Percentiles rank a stretch among this genome's conserved stretches.
Conservation (phyloP, 2,329 filamentous ascomycete genomes). For the Arthroderma sp. region DNA sequence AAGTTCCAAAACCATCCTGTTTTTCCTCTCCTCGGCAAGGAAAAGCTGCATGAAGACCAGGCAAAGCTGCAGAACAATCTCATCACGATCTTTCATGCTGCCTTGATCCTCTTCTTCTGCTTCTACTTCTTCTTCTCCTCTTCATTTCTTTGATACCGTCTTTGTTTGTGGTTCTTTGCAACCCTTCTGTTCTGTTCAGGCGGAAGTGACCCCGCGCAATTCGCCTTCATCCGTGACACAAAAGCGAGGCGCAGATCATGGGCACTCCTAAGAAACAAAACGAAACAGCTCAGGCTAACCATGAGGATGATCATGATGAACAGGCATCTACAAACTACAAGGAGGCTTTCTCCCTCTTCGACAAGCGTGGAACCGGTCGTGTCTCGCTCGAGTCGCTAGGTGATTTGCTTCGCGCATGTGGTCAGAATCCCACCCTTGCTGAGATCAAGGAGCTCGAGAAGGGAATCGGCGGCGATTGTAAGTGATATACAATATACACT, state of each 20-base stretch:
- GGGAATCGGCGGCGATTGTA: constrained; percentile 80
- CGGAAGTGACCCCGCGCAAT: too few relatives aligned
- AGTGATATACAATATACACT: constrained; percentile 31
- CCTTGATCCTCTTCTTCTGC: neutral
- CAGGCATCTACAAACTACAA: constrained; percentile 95
- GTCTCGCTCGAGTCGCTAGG: constrained; percentile 77
- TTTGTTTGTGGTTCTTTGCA: neutral
- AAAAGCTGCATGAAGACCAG: too few relatives aligned
- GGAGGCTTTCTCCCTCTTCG: constrained; percentile 98
- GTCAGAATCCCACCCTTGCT: constrained; percentile 89
- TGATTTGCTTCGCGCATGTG: constrained; percentile 88
- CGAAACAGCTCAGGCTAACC: constrained; percentile 1
- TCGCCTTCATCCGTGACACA: neutral
- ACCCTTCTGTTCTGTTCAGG: neutral
- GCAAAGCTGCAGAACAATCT: too few relatives aligned
- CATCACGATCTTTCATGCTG: neutral
- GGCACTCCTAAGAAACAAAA: constrained; percentile 1
- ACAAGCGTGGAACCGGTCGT: constrained; percentile 95
- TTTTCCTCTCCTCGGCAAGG: too few relatives aligned
- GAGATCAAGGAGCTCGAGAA: constrained; percentile 92
- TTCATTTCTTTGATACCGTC: neutral
- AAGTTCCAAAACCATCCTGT: too few relatives aligned
- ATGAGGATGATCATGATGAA: constrained; percentile 12
- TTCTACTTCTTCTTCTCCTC: neutral
- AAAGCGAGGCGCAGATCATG: constrained; percentile 14